Evolutionary conservation across 129 eudicot genomes (phyloP), one percentile per base, ranked within the genome.

Genomic region (Silybum marianum): DNA sequence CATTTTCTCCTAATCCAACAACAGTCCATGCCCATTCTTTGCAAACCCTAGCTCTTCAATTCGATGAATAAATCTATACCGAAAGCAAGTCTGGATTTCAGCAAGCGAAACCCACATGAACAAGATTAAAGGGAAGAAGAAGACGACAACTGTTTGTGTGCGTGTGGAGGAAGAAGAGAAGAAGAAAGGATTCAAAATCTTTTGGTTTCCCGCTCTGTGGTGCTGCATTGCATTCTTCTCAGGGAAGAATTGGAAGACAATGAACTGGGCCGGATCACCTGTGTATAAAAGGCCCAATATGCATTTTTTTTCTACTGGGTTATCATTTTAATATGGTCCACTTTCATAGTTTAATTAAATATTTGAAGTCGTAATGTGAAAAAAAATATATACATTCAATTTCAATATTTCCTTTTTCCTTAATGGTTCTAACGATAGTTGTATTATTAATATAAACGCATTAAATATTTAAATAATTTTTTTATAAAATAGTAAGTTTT

Each of bases 161-260:
- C 21, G 78, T 77, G 60, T 60, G 51, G 34, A 14, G 77, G 8
- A 71, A 13, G 44, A 23, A 77, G 60, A 42, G 13, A 74, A 74
- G 24, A 77, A 28, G 3, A 23, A 39, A 13, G 54, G 62, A 5
- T 85, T 85, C 80, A 81, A 88, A 87, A 73, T n/a, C 11, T 38
- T 84, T 62, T 32, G 46, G 78, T 80, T 88, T 86, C 89, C 87
- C 90, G 87, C 83, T 84, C 28, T 63, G 46, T 63, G 63, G 38
- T 40, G 18, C 54, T 44, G 3, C 30, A 28, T 28, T 2, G 54
- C 54, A 2, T 44, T 11, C 16, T 7, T 28, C 71, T 80, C 16
- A 76, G 44, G 9, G 68, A 18, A 42, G 66, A 39, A 72, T 72
- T n/a, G 30, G 69, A 81, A 40, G 79, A 73, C 67, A 30, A 42